These are phyloP conservation scores for Erysimum cheiri DNA, from an alignment of 441 rosid genomes.

Conservation along the genomic window DNA sequence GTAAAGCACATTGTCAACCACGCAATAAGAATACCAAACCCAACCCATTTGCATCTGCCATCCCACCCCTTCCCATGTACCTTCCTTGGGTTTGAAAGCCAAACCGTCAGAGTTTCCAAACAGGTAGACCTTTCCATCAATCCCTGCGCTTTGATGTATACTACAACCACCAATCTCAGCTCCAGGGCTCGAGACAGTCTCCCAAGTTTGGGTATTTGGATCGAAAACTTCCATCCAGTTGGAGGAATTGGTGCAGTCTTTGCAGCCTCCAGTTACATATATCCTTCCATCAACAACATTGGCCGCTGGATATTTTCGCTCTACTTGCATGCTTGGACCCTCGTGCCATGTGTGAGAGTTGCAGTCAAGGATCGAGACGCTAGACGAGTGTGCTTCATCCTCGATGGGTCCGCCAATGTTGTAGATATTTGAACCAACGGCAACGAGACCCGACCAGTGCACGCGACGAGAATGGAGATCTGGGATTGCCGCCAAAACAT, in stretches of 20 bases:
- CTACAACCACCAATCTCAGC: too few species aligned
- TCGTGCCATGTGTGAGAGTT: constrained; percentile 7
- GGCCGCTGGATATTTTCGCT: neutral
- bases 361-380: constrained; percentile 24
- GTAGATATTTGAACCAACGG: constrained; percentile 25
- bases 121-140: constrained; percentile 8
- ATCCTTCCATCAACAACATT: constrained; percentile 31
- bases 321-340: constrained; percentile 9
- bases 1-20: constrained; percentile 6
- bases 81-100: constrained; percentile 6
- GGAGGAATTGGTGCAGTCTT: neutral
- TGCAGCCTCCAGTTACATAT: constrained; percentile 20
- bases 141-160: neutral
- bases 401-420: constrained; percentile 22
- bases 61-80: neutral
- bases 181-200: neutral
- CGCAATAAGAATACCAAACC: neutral
- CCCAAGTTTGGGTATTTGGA: constrained; percentile 28
- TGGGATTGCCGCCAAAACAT: neutral
- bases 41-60: neutral
- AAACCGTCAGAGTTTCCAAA: neutral
- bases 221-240: constrained; percentile 24
- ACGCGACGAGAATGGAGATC: neutral
- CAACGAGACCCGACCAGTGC: neutral
- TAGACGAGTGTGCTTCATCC: neutral